Base-by-base conservation (phyloP, 1,284 basidiomycete species). In the Phenoliferia sp. region DNA sequence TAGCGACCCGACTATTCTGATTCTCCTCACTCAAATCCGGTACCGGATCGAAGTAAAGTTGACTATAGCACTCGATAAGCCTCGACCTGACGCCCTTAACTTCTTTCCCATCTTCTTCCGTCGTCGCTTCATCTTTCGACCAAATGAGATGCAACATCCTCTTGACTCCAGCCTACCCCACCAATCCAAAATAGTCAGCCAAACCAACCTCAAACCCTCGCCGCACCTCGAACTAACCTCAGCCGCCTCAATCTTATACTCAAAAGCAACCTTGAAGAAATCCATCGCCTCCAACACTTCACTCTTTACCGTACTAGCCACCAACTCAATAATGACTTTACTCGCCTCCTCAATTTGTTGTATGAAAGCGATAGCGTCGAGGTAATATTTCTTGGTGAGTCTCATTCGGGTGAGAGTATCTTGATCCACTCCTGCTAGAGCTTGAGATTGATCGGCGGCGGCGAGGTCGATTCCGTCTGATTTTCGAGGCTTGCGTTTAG, bases 61-160 rank as follows among this genome's bases (percentile, higher is more conserved):
- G 86, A 54, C 87, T 85, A 78, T 99, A 98, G 76, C 90, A 92
- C 73, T 98, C 95, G 73, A 99, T 84, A 59, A 99, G 83, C 54
- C 90, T 85, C 59, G 89, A 88, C 15, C 92, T 86, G 68, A 98
- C 85, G 22, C 94, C 93, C 78, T 94, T 96, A 61, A 94, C 80
- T 77, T 94, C 90, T 74, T 90, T 89, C 19, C 59, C 68, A 32
- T 74, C 74, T 68, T 91, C 90, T 76, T 92, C 92, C 28, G 86
- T 85, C 31, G 91, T 84, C 55, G 84, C 89, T 77, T 94, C 94
- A 78, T 98, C 95, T 78, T 98, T 99, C 17, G 87, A 86, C 96
- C 96, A 99, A 75, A 99, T 92, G 44, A 99, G 84, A 80, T 99
- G 96, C 7, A 99, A 79, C 95, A 99, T 99, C 76, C 89, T 90